phyloP scores from a whole-genome alignment of 306 rosid genomes.

The Ochetophila trinervis region DNA sequence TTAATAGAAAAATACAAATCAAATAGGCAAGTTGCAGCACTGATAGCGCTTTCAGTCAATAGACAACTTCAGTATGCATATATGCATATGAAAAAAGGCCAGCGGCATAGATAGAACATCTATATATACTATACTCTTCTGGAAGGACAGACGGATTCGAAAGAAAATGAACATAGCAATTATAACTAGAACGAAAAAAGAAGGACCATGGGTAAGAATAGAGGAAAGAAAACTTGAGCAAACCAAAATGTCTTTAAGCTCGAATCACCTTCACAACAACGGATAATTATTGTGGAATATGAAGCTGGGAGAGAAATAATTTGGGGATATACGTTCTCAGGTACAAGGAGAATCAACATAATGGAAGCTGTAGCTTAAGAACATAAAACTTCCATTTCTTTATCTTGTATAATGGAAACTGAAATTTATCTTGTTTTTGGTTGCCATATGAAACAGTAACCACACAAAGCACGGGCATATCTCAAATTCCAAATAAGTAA shows the following conservation, averaged over 20 bases:
- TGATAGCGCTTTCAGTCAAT: slow-evolving; percentile 2
- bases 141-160: no score
- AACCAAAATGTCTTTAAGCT: no score
- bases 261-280: no score
- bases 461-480: no score
- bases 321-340: background rate
- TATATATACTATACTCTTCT: no score
- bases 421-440: background rate
- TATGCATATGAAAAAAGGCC: background rate
- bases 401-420: background rate
- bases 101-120: background rate
- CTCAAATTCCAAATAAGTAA: no score
- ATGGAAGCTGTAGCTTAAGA: background rate
- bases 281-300: background rate
- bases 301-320: background rate
- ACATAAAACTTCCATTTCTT: background rate
- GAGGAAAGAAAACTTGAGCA: no score
- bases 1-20: slow-evolving; percentile 28
- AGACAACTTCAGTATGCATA: slow-evolving; percentile 1
- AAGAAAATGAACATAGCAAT: no score
- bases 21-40: slow-evolving; percentile 13
- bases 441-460: background rate
- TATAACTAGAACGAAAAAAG: no score
- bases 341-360: background rate
- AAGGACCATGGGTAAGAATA: no score